Evolutionary conservation across 2,329 filamentous ascomycete genomes (phyloP), one percentile per base, ranked within the genome.

Genomic region (Chaetomium sp.): DNA sequence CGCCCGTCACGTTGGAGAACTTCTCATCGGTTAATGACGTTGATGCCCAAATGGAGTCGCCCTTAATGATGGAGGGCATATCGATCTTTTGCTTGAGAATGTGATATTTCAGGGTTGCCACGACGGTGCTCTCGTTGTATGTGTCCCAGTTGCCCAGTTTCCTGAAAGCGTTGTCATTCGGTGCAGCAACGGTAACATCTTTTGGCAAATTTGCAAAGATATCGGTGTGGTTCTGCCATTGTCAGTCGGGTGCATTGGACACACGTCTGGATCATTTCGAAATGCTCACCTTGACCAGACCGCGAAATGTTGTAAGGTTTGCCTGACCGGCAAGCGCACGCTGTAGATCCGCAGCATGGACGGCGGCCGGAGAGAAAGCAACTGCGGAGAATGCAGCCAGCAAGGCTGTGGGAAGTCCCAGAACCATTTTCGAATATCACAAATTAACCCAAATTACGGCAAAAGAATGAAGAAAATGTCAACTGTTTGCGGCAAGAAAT

Each of bases 81-180:
- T 74, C 70, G 13, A 87, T 78, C 7, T 79, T 80, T 51, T 80
- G 81, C 56, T 81, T 78, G 21, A 89, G 77, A 58, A 89, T 81
- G 75, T 90, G 87, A 74, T 90, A 90, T 58, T 82, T 66, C 10
- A 70, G 38, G 2, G 59, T 66, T 3, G 66, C 60, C 19, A 29
- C 54, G 6, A 68, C 27, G 4, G 27, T 35, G 31, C 51, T 60
- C 33, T 62, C 53, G 57, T 62, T 65, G 45, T 60, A 64, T 10
- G 50, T 51, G 1, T 62, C 31, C 67, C 65, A 70, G 60, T 66
- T 50, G 38, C 66, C 68, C 1, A 69, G 51, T 25, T 66, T 68
- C 7, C 19, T n/a, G 50, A 69, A 70, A 29, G 69, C 69, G 47
- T 50, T 25, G 59, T 70, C 67, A 33, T 68, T 68, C 7, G 69